These are phyloP conservation scores for Solanum dulcamara DNA, from an alignment of 257 asterid species.

Conservation along the genomic window DNA sequence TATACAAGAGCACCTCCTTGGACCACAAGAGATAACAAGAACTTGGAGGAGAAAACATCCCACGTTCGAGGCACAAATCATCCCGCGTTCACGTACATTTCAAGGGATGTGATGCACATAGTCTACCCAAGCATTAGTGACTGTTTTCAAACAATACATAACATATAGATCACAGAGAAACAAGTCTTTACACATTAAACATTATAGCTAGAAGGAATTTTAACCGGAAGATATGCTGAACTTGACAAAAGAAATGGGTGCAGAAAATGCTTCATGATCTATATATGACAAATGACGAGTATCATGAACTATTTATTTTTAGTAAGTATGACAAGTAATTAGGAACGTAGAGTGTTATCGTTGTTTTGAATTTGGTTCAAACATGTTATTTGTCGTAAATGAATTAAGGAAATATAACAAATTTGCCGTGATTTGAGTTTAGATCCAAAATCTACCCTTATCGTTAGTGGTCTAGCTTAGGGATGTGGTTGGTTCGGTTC, in stretches of 20 bases:
- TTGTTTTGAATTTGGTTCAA: neutral
- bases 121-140: neutral
- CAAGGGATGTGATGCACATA: neutral
- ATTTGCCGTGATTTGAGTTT: neutral
- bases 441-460: neutral
- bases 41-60: neutral
- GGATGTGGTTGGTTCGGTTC: neutral
- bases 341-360: too few species aligned
- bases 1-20: neutral
- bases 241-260: neutral
- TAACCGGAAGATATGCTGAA: neutral
- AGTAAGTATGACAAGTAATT: neutral
- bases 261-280: neutral
- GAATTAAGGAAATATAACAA: neutral
- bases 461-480: neutral
- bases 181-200: neutral
- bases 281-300: neutral
- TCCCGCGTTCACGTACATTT: neutral
- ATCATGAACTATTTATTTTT: neutral
- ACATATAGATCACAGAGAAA: neutral
- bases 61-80: neutral
- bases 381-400: neutral
- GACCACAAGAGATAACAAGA: neutral
- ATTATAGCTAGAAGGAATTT: neutral
- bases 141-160: neutral